Evolutionary conservation across 345 rosid species (phyloP).

Genomic region (Hypericum perforatum): DNA sequence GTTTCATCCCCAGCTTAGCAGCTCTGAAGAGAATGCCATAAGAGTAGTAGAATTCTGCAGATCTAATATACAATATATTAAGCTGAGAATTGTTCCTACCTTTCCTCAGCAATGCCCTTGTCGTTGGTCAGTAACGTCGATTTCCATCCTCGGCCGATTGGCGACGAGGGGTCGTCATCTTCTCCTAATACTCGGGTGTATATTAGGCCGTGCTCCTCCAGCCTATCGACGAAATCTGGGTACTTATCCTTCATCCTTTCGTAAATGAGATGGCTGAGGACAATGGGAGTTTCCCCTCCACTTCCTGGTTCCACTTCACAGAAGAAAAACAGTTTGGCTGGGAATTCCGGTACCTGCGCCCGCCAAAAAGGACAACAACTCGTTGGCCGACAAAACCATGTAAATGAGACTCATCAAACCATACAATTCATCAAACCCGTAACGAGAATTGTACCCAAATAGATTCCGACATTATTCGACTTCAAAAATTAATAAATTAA

Average conservation of each 20-base stretch:
- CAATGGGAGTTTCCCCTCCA: constrained; percentile 92
- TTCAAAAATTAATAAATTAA: no score
- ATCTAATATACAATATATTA: not conserved
- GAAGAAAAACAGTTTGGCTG: constrained; percentile 76
- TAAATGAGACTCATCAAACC: no score
- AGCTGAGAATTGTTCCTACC: constrained; percentile 24
- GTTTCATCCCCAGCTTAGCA: constrained; percentile 59
- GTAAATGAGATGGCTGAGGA: constrained; percentile 69
- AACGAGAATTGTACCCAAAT: no score
- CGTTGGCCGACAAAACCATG: no score
- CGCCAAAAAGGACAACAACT: not conserved
- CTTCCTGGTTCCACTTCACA: constrained; percentile 78
- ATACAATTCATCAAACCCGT: no score
- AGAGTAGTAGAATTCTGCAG: not conserved
- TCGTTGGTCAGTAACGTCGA: constrained; percentile 75
- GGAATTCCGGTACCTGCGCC: constrained; percentile 76
- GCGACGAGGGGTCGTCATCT: constrained; percentile 70
- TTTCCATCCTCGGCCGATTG: constrained; percentile 94
- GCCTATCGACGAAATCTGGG: constrained; percentile 52
- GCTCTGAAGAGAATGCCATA: constrained; percentile 35
- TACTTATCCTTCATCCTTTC: constrained; percentile 59
- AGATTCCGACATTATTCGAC: no score
- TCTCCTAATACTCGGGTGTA: constrained; percentile 66
- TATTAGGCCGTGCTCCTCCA: constrained; percentile 66
- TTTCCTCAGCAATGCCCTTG: constrained; percentile 56